Conservation (phyloP, 345 rosid genomes). For the Hevea brasiliensis region DNA sequence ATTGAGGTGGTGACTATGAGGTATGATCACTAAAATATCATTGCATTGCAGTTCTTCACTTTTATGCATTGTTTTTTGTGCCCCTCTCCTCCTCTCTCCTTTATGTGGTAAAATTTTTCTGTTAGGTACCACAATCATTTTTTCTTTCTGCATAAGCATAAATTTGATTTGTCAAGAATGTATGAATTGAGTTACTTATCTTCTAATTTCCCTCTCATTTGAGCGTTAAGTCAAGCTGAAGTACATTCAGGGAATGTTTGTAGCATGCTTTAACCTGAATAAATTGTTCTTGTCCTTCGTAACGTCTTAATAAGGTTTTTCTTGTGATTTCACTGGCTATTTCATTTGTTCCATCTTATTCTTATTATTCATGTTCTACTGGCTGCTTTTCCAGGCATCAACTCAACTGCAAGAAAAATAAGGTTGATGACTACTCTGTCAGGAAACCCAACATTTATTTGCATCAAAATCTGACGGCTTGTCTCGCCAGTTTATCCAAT, state of each 20-base stretch:
- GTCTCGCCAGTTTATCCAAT: constrained; percentile 46
- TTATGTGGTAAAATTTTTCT: neutral
- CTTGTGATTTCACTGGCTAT: neutral
- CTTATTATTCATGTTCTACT: constrained; percentile 13
- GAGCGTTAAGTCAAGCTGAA: constrained; percentile 5
- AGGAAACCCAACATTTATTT: constrained; percentile 45
- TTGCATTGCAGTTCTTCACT: neutral
- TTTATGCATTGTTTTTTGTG: neutral
- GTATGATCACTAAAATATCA: constrained; percentile 35
- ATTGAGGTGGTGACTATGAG: constrained; percentile 67
- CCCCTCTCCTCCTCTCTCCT: neutral
- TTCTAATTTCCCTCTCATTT: neutral
- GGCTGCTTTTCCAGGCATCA: constrained; percentile 58
- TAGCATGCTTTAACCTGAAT: neutral
- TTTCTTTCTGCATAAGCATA: neutral
- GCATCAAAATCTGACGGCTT: constrained; percentile 32
- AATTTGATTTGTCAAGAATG: neutral
- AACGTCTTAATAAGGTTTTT: neutral
- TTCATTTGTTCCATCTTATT: neutral
- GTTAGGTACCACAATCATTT: neutral
- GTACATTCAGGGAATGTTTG: neutral
- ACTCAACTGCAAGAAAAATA: constrained; percentile 64
- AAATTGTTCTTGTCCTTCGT: neutral
- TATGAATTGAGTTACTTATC: too few species aligned
- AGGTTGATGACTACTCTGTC: constrained; percentile 48